Evolutionary conservation across 2,329 filamentous ascomycete genomes (phyloP).

Genomic region (Neonectria hederae): DNA sequence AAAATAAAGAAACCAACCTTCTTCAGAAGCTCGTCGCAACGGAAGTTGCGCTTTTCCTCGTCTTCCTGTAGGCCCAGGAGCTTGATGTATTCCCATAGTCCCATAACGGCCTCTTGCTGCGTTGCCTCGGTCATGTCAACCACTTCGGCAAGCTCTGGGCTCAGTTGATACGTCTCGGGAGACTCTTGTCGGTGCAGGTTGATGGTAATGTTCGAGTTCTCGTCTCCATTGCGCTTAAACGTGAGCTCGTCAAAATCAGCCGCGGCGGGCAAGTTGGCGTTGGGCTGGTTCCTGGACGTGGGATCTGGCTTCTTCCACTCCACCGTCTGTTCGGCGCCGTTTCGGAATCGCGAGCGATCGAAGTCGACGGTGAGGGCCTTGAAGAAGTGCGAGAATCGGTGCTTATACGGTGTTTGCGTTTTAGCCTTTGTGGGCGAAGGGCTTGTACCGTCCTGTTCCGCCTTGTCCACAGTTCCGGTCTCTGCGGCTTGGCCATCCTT

Average conservation of each 20-base stretch:
- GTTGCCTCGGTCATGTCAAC: constrained; percentile 89
- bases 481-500: constrained; percentile 63
- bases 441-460: constrained; percentile 42
- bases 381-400: constrained; percentile 81
- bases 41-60: constrained; percentile 91
- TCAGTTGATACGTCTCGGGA: constrained; percentile 85
- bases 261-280: constrained; percentile 58
- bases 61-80: constrained; percentile 89
- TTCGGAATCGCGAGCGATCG: constrained; percentile 68
- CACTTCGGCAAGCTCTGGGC: constrained; percentile 80
- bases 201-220: constrained; percentile 91
- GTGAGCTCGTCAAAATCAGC: constrained; percentile 90
- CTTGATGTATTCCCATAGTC: constrained; percentile 94
- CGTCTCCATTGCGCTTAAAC: constrained; percentile 91
- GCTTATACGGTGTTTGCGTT: constrained; percentile 52
- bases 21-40: constrained; percentile 85
- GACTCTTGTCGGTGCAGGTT: constrained; percentile 86
- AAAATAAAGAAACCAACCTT: constrained; percentile 68
- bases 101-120: constrained; percentile 86
- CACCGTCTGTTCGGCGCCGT: constrained; percentile 66
- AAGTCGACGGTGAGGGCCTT: constrained; percentile 80
- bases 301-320: constrained; percentile 87
- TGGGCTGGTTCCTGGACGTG: constrained; percentile 59
- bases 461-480: constrained; percentile 39
- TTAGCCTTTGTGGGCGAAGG: constrained; percentile 48